phyloP scores from a whole-genome alignment of 1,284 basidiomycete genomes.

The Tetrapyrgos nigripes region DNA sequence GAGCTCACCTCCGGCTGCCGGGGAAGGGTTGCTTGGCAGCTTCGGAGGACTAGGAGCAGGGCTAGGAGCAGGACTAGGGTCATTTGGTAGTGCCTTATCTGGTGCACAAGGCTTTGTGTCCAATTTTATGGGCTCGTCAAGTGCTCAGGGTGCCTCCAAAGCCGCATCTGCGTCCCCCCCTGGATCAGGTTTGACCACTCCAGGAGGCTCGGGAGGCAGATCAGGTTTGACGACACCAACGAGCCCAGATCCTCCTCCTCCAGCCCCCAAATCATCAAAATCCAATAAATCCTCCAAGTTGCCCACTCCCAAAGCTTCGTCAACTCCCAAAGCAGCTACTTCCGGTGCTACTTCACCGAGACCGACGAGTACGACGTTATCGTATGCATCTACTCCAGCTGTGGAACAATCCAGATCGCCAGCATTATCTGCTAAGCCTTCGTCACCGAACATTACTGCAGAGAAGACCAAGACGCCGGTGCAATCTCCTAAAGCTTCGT shows the following conservation, averaged over 20 bases:
- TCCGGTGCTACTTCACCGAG: background rate
- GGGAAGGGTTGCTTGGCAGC: background rate
- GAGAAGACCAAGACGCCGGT: background rate
- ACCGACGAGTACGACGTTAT: background rate
- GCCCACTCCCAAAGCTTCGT: slow-evolving; percentile 5
- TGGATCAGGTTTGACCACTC: slow-evolving; percentile 1
- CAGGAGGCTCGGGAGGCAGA: background rate
- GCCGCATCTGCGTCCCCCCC: background rate
- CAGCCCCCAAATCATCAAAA: background rate
- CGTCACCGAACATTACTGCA: background rate
- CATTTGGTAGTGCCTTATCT: background rate
- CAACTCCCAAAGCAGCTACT: slow-evolving; percentile 2
- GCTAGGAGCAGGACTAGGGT: too few relatives aligned
- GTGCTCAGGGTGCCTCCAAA: background rate
- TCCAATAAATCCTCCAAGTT: background rate
- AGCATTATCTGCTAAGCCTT: too few relatives aligned
- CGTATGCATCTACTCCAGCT: background rate
- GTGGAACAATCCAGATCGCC: background rate
- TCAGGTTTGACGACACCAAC: background rate
- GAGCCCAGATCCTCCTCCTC: slow-evolving; percentile 5
- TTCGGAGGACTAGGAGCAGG: background rate
- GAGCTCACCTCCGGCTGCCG: background rate
- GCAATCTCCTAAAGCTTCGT: background rate
- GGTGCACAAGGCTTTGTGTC: background rate
- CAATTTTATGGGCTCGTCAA: background rate